Base-by-base conservation (phyloP, 768 basidiomycete species). In the Pleurotus citrinopileatus region DNA sequence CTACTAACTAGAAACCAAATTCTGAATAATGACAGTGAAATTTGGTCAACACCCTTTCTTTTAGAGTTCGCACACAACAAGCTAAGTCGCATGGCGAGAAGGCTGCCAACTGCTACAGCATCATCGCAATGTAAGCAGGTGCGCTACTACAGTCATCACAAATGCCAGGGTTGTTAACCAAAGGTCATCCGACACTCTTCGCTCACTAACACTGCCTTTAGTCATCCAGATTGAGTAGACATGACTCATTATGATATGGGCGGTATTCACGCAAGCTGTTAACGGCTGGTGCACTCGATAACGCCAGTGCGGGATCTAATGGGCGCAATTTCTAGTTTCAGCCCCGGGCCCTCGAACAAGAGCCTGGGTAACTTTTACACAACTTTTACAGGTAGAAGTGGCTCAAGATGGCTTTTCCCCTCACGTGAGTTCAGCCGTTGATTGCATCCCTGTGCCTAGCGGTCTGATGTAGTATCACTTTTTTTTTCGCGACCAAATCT, bases 201-300 rank as follows among this genome's bases (percentile, higher is more conserved):
- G 48, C 48, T 51, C 48, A 51, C 48, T 51, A 51, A 51, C 48
- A 51, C 48, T 51, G 48, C 48, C 32, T 51, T 51, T 51, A 38
- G 48, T 51, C 48, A 51, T 34, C n/a, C 22, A 34, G 15, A 15
- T 47, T 32, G 48, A 51, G 29, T 36, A 15, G 13, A 20, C 19
- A 13, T 51, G 48, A 51, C 32, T 51, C 48, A 51, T 15, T 8
- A 9, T 36, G 32, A 36, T 51, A 26, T 26, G 48, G 48, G 48
- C 34, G 22, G 48, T 51, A 51, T 51, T 10, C 34, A 51, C 29
- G 29, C 28, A 51, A 51, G 48, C 48, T 51, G 48, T 36, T 17
- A 36, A 34, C 29, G 28, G 15, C 34, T 6, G 27, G 12, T 3
- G 48, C 48, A 47, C 7, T 12, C 45, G 26, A 47, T 47, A 29